phyloP scores from a whole-genome alignment of 352 stramenopile species.

The Phytopythium kandeliae region DNA sequence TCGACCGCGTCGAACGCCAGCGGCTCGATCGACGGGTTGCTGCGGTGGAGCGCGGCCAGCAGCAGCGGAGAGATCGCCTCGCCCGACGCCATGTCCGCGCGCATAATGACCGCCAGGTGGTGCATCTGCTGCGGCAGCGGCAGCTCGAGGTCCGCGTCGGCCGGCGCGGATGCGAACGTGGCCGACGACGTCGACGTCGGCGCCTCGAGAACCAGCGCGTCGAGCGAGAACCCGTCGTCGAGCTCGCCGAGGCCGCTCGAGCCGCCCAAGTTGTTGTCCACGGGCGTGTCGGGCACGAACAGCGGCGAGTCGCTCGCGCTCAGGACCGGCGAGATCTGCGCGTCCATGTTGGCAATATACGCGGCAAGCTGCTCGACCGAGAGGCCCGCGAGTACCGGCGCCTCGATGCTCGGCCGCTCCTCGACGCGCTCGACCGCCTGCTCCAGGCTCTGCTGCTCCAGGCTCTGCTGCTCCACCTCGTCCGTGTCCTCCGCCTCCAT shows the following conservation, averaged over 20 bases:
- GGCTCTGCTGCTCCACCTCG: neutral
- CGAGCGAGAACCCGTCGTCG: conserved; percentile 11
- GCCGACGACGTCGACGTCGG: neutral
- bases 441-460: too few species aligned
- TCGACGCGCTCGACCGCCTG: conserved; percentile 1
- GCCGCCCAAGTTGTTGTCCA: too few species aligned
- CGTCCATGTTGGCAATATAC: conserved; percentile 19
- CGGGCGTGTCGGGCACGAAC: conserved; percentile 9
- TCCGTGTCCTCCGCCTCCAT: conserved; percentile 2
- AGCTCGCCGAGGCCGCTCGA: neutral
- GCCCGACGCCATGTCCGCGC: conserved; percentile 19
- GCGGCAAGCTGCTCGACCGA: conserved; percentile 21
- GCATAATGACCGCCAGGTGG: conserved; percentile 22
- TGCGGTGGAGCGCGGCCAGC: conserved; percentile 1
- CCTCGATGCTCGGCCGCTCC: conserved; percentile 10
- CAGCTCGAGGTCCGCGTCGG: conserved; percentile 1
- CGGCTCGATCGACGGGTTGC: neutral
- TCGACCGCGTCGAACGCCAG: neutral
- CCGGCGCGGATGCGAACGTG: neutral
- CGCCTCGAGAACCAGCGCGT: conserved; percentile 1
- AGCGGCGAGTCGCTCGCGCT: conserved; percentile 17
- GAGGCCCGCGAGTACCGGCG: conserved; percentile 11
- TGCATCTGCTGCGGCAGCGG: conserved; percentile 17
- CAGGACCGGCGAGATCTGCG: conserved; percentile 9
- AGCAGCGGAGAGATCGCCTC: conserved; percentile 12